These are phyloP conservation scores for Boletus sp. DNA, from an alignment of 1,284 basidiomycete genomes.

Conservation along the genomic window DNA sequence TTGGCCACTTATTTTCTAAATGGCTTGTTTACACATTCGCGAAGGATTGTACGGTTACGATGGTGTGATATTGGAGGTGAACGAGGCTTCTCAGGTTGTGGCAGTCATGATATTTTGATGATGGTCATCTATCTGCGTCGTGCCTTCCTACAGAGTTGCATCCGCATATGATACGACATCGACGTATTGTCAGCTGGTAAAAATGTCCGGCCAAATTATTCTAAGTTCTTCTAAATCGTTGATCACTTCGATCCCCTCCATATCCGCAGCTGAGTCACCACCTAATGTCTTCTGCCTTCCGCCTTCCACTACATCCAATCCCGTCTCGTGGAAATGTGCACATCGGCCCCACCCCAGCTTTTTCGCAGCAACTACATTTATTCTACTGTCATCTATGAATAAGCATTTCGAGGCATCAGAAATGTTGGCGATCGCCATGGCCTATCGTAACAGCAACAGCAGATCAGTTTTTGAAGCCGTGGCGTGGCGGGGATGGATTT, in stretches of 20 bases:
- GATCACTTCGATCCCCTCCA: slow-evolving; percentile 52
- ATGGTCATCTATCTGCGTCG: not conserved
- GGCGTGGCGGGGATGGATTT: not conserved
- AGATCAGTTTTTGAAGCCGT: slow-evolving; percentile 8
- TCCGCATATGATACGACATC: slow-evolving; percentile 5
- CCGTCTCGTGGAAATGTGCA: slow-evolving; percentile 73
- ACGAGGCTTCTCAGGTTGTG: slow-evolving; percentile 75
- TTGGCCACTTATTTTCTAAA: slow-evolving; percentile 13
- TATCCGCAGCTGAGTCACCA: slow-evolving; percentile 40
- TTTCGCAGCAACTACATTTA: slow-evolving; percentile 68
- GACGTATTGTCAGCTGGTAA: slow-evolving; percentile 35
- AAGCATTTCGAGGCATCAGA: slow-evolving; percentile 68
- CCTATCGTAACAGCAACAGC: slow-evolving; percentile 45
- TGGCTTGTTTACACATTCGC: slow-evolving; percentile 23
- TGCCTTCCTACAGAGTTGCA: slow-evolving; percentile 1
- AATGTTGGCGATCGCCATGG: slow-evolving; percentile 61
- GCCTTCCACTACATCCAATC: slow-evolving; percentile 64
- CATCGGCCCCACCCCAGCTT: slow-evolving; percentile 71
- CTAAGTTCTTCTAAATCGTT: slow-evolving; percentile 65
- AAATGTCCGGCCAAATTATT: slow-evolving; percentile 71
- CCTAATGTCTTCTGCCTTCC: slow-evolving; percentile 59
- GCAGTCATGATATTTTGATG: slow-evolving; percentile 71
- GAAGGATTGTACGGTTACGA: slow-evolving; percentile 78
- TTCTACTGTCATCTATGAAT: slow-evolving; percentile 75
- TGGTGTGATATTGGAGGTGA: slow-evolving; percentile 81